phyloP scores from a whole-genome alignment of 768 basidiomycete species.

The Tricholoma sp. region DNA sequence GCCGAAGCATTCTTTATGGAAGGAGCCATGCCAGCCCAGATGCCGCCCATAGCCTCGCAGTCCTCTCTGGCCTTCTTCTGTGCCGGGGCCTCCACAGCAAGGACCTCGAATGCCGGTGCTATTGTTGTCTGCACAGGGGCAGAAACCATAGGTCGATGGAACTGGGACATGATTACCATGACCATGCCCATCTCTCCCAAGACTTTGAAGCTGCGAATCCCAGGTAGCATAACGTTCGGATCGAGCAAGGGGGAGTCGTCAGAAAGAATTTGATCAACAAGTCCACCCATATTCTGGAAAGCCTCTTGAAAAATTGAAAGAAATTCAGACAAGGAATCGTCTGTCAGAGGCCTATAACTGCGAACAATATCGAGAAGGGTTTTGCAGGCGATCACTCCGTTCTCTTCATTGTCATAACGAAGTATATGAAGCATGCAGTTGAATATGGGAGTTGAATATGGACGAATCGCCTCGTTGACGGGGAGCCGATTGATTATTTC shows the following conservation, averaged over 20 bases:
- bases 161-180: constrained; percentile 86
- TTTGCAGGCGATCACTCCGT: constrained; percentile 86
- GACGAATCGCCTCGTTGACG: constrained; percentile 69
- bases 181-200: constrained; percentile 91
- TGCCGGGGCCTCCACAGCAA: constrained; percentile 75
- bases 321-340: constrained; percentile 74
- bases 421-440: constrained; percentile 79
- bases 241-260: constrained; percentile 57
- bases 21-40: constrained; percentile 80
- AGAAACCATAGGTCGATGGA: constrained; percentile 60
- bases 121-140: constrained; percentile 67
- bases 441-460: constrained; percentile 63
- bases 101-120: constrained; percentile 71
- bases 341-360: constrained; percentile 64
- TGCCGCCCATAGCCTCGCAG: constrained; percentile 73
- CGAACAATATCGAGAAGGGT: constrained; percentile 86
- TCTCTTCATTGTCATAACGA: constrained; percentile 93
- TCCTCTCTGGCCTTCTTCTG: constrained; percentile 75
- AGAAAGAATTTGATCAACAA: constrained; percentile 73
- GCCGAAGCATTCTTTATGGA: constrained; percentile 65
- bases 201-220: constrained; percentile 87
- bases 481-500: constrained; percentile 90
- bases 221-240: constrained; percentile 54
- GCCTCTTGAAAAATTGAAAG: constrained; percentile 75
- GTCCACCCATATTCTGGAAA: constrained; percentile 64